These are phyloP conservation scores for Kwoniella sp. DNA, from an alignment of 768 basidiomycete species.

Conservation along the genomic window DNA sequence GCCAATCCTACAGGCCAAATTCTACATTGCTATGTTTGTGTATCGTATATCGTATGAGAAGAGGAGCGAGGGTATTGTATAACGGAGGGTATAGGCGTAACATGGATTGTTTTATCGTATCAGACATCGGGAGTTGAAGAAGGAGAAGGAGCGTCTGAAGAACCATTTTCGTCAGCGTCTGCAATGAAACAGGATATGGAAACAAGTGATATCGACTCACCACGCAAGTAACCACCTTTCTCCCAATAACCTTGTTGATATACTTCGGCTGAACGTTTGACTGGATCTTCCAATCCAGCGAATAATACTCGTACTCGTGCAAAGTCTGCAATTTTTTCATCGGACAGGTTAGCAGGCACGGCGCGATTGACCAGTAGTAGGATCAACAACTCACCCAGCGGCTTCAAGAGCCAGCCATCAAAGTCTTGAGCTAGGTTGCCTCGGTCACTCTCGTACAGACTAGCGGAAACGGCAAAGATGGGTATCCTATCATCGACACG, in stretches of 20 bases:
- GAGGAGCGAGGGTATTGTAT: too few species aligned
- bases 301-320: constrained; percentile 66
- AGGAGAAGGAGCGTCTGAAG: constrained; percentile 5
- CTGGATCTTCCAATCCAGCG: constrained; percentile 63
- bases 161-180: not conserved
- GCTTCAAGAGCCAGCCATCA: constrained; percentile 83
- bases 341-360: not conserved
- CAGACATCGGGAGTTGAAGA: not conserved
- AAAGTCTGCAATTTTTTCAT: constrained; percentile 63
- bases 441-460: constrained; percentile 65
- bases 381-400: constrained; percentile 58
- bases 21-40: too few species aligned
- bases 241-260: constrained; percentile 57
- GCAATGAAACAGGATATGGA: not conserved
- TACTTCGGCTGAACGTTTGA: constrained; percentile 62
- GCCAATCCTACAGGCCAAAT: not conserved
- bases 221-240: constrained; percentile 52
- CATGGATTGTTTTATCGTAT: not conserved
- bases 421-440: constrained; percentile 64
- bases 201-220: constrained; percentile 28
- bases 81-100: not conserved
- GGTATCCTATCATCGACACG: constrained; percentile 69
- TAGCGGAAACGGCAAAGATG: constrained; percentile 80
- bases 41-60: not conserved
- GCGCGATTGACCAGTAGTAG: not conserved